Evolutionary conservation across 352 stramenopile species (phyloP).

Genomic region (Pythium apleroticum): DNA sequence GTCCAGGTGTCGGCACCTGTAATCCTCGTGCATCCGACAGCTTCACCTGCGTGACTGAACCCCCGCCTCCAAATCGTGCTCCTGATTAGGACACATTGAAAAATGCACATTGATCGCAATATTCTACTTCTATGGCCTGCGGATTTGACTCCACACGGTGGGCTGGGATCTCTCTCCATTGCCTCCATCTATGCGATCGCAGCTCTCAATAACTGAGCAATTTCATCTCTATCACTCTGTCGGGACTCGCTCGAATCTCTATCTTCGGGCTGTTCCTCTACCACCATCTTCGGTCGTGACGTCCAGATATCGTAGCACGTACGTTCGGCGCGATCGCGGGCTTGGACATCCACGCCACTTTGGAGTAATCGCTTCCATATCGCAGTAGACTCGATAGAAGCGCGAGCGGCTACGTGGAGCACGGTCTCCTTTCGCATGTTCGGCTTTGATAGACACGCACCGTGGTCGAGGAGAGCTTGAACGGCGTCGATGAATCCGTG

Average conservation of each 20-base stretch:
- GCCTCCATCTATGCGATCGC: neutral
- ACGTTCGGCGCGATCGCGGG: slow-evolving; percentile 28
- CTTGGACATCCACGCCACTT: slow-evolving; percentile 31
- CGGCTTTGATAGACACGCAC: neutral
- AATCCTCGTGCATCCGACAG: neutral
- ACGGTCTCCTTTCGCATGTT: slow-evolving; percentile 25
- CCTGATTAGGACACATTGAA: too few species aligned
- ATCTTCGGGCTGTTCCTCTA: neutral
- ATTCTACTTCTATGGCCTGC: too few species aligned
- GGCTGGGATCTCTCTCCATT: too few species aligned
- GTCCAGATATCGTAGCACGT: slow-evolving; percentile 29
- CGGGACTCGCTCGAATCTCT: too few species aligned
- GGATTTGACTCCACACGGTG: too few species aligned
- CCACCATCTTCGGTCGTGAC: slow-evolving; percentile 18
- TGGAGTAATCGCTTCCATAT: slow-evolving; percentile 29
- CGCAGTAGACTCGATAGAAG: slow-evolving; percentile 28
- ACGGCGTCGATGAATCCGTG: slow-evolving; percentile 26
- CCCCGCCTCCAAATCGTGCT: too few species aligned
- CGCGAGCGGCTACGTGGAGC: slow-evolving; percentile 33
- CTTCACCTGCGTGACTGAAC: neutral
- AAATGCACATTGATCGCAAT: too few species aligned
- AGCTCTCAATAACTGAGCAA: neutral
- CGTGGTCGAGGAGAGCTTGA: slow-evolving; percentile 2
- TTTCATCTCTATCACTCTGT: neutral
- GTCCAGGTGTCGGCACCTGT: neutral